Base-by-base conservation (phyloP, 306 rosid species). In the Ormosia emarginata region DNA sequence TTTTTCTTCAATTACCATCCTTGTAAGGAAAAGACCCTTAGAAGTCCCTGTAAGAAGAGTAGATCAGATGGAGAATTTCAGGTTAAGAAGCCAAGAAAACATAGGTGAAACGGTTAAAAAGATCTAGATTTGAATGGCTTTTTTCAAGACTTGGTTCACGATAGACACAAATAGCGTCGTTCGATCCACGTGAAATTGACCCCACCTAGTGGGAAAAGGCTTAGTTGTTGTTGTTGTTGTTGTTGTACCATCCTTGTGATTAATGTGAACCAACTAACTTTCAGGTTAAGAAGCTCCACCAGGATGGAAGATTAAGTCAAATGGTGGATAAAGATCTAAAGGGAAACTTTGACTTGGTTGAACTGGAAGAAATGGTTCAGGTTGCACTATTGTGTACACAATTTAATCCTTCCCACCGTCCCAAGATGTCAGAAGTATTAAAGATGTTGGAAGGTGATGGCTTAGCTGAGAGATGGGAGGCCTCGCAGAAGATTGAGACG, bases 391-490 rank as follows among this genome's bases (percentile, higher is more conserved):
- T 96, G 46, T 91, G 98, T 17, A 96, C 99, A 80, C 97, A 92
- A 58, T 96, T 96, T 80, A 96, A 90, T 84, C 99, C 99, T 46
- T 83, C 87, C 30, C 87, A 91, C 86, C 92, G 98, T 46, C 99
- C 99, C 4, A 96, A 91, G 84, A 92, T 93, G 99, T 96, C 97
- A 0, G 99, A 96, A 73, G 98, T 89, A 13, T 74, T 96, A 44
- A 96, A 96, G 89, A 93, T 96, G 99, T 81, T 96, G 74, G 99
- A 92, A 90, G 99, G 98, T 0, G 99, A 96, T 79, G 99, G 99
- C 10, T 89, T 96, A 68, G 94, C 97, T 3, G 99, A 96, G 84
- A 96, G 92, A 90, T 96, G 99, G 99, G 99, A 93, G 77, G 95
- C 94, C 11, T 96, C 98, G 10, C 97, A 91, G 86, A 85, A 90